A percentile compares a stretch with the other conserved stretches of the same genome.
Evolutionary conservation across 805 yeast species (phyloP).

Genomic region (Sporopachydermia lactativora): DNA sequence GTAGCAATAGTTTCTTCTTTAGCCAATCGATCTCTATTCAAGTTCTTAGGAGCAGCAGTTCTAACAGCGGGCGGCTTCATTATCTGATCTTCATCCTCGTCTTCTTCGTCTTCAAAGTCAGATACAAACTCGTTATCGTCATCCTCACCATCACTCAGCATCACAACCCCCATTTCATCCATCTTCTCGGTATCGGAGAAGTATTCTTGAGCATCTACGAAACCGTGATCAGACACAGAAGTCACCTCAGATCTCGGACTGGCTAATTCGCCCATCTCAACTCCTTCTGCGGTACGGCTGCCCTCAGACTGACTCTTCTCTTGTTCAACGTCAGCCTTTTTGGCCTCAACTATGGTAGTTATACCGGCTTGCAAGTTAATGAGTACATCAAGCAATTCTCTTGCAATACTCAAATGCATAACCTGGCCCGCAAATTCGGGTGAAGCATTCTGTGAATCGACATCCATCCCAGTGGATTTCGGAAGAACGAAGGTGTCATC

Average conservation of each 20-base stretch:
- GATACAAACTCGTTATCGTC: conserved; percentile 7
- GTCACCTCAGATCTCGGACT: not conserved
- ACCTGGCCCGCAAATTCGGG: not conserved
- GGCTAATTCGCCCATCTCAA: not conserved
- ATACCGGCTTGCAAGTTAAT: not conserved
- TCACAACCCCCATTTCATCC: not conserved
- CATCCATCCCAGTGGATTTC: not conserved
- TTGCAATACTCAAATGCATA: conserved; percentile 10
- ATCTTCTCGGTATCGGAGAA: not conserved
- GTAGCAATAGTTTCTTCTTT: not conserved
- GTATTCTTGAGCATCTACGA: not conserved
- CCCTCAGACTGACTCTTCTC: not conserved
- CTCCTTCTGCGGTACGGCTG: not conserved
- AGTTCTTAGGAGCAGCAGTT: not conserved
- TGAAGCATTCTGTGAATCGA: too few relatives aligned
- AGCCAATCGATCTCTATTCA: not conserved
- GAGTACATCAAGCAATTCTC: conserved; percentile 1
- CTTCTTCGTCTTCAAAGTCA: conserved; percentile 10
- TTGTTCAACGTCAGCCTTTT: not conserved
- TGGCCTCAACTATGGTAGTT: not conserved
- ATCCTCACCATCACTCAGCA: conserved; percentile 8
- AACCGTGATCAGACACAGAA: not conserved
- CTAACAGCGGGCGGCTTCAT: not conserved
- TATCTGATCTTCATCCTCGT: conserved; percentile 9
- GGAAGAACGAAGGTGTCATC: not conserved